Percentiles rank a stretch among this genome's conserved stretches.
Evolutionary conservation across 108 stramenopile genomes (phyloP).

Genomic region (Conticribra weissflogii): DNA sequence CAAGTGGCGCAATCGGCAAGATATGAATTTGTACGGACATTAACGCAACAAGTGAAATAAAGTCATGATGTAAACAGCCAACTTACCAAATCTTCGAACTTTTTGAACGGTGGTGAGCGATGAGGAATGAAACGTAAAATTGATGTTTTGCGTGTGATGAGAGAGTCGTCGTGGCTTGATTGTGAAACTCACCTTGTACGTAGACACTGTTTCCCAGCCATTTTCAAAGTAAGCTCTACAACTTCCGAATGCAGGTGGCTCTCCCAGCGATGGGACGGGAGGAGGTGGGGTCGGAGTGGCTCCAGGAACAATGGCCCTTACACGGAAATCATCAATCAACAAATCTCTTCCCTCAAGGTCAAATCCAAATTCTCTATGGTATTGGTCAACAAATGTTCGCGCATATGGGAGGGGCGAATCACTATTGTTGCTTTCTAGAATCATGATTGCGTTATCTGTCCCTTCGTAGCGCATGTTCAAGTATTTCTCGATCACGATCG

Average conservation of each 20-base stretch:
- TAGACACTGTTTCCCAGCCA: slow-evolving; percentile 90
- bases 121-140: too few relatives aligned
- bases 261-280: slow-evolving; percentile 37
- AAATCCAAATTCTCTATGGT: slow-evolving; percentile 96
- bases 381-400: slow-evolving; percentile 65
- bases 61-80: too few relatives aligned
- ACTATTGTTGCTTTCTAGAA: slow-evolving; percentile 28
- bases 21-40: too few relatives aligned
- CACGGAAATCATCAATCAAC: slow-evolving; percentile 95
- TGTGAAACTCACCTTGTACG: too few relatives aligned
- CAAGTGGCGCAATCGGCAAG: too few relatives aligned
- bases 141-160: too few relatives aligned
- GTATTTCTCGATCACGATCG: slow-evolving; percentile 73
- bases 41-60: too few relatives aligned
- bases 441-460: slow-evolving; percentile 97
- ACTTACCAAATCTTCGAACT: slow-evolving; percentile 83
- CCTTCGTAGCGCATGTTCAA: slow-evolving; percentile 95
- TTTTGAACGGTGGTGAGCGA: too few relatives aligned
- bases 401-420: slow-evolving; percentile 55
- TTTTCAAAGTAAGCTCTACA: slow-evolving; percentile 90
- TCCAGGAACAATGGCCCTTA: slow-evolving; percentile 90
- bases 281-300: slow-evolving; percentile 52
- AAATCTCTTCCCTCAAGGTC: slow-evolving; percentile 82
- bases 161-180: too few relatives aligned
- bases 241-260: slow-evolving; percentile 60